Base-by-base conservation (phyloP, 192 early-diverging fungal species). In the Gorgonomyces haynaldii region DNA sequence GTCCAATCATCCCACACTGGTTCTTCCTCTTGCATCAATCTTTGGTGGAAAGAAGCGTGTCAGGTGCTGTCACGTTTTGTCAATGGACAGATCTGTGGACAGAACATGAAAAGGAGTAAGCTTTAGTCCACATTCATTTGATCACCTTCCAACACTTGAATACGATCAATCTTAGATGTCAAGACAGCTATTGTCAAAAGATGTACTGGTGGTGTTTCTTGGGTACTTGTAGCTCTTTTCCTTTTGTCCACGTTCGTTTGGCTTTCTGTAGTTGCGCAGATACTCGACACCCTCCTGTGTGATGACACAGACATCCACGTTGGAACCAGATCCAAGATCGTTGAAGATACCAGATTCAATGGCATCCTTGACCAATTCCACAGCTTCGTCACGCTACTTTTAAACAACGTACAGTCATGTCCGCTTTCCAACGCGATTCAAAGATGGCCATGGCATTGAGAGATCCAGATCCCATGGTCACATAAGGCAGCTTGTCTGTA, bases 311-410 rank as follows among this genome's bases (percentile, higher is more conserved):
- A 95, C 78, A 66, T 98, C 91, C 38, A 98, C 91, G 60, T 93
- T 96, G 23, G 82, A 88, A 44, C 95, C 95, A 36, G 95, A 98
- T 53, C 95, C 95, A 26, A 96, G 61, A 62, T 98, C 95, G 67
- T 98, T 96, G 70, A 98, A 98, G 50, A 98, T 90, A 81, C 95
- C 95, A 10, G 92, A 84, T 62, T 86, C 81, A 60, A 98, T 90
- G 37, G 92, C 89, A 40, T 93, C 85, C 45, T 84, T 82, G 7
- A 96, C 95, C 42, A 98, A 44, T 22, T 83, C 77, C 43, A 96
- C 81, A 5, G 83, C 95, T 36, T 90, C 88, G 27, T 94, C 81
- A 40, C 88, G 76, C 81, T 89, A 63, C 37, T 27, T 30, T 44
- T 16, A 25, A 31, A 21, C 7, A 16, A 21, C 48, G 7, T 38